Base-by-base conservation (phyloP, 2,329 filamentous ascomycete species). In the Leptographium wingfieldii region DNA sequence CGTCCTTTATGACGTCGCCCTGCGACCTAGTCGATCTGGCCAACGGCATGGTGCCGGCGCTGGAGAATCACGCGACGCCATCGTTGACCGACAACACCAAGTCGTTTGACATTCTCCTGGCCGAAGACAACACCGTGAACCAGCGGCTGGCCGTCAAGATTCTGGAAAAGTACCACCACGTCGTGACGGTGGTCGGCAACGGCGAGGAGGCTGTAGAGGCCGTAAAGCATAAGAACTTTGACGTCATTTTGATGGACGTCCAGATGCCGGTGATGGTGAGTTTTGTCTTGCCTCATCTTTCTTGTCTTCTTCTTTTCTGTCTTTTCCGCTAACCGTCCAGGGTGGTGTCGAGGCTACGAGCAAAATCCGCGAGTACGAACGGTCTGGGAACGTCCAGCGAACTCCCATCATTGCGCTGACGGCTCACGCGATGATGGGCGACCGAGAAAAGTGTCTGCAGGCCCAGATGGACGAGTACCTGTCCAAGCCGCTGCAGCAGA, bases 391-490 rank as follows among this genome's bases (percentile, higher is more conserved):
- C 59, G 81, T 90, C 40, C 85, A 89, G 61, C 83, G 92, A 58
- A 96, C 92, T 12, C 94, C 94, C 16, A 96, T 99, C 69, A 96
- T 99, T 68, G 94, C 94, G 2, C 81, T 99, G 53, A 99, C 94
- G 14, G 94, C 94, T 1, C 94, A 99, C 74, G 94, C 94, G 67
- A 99, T 99, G 94, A 86, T 97, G 77, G 94, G 94, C 65, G 94
- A 99, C 69, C 84, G 94, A 56, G 94, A 99, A 72, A 96, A 95
- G 77, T 99, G 94, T 73, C 95, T 99, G 63, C 90, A 96, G 71
- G 94, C 92, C 11, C 91, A 97, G 76, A 99, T 99, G 94, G 94
- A 99, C 72, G 94, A 99, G 73, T 99, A 99, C 70, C 78, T 99
- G 51, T 96, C 92, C 22, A 99, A 99, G 64, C 66, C 65, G 12